Evolutionary conservation across 176 grass and related monocot genomes (phyloP).

Genomic region (Bonia amplexicaulis): DNA sequence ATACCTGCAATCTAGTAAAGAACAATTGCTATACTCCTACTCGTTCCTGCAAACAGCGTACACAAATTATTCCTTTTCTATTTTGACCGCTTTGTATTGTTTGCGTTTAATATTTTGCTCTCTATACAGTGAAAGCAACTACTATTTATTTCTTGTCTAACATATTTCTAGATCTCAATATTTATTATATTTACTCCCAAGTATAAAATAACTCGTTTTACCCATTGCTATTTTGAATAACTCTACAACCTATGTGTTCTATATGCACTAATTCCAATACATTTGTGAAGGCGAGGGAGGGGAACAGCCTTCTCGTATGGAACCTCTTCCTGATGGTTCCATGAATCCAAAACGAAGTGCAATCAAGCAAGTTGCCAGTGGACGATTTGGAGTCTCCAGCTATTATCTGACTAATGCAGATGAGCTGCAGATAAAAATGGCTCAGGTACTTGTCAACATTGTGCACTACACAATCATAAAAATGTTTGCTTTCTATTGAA

Average conservation of each 20-base stretch:
- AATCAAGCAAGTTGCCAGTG: conserved; percentile 99
- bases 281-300: conserved; percentile 82
- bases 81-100: background rate
- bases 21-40: background rate
- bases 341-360: conserved; percentile 96
- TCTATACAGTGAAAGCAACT: conserved; percentile 4
- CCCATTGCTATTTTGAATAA: conserved; percentile 7
- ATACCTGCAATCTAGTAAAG: background rate
- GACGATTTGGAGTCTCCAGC: conserved; percentile 93
- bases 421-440: conserved; percentile 99
- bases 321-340: conserved; percentile 77
- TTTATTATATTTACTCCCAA: background rate
- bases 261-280: conserved; percentile 13
- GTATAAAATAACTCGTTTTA: background rate
- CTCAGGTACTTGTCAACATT: conserved; percentile 63
- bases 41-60: background rate
- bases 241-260: background rate
- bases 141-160: background rate
- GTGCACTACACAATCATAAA: background rate
- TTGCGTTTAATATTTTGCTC: background rate
- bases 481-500: conserved; percentile 22
- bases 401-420: conserved; percentile 97
- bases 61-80: background rate
- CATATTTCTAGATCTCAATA: background rate
- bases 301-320: conserved; percentile 93